Base-by-base conservation (phyloP, 2,329 filamentous ascomycete species). In the Cryphonectria parasitica region DNA sequence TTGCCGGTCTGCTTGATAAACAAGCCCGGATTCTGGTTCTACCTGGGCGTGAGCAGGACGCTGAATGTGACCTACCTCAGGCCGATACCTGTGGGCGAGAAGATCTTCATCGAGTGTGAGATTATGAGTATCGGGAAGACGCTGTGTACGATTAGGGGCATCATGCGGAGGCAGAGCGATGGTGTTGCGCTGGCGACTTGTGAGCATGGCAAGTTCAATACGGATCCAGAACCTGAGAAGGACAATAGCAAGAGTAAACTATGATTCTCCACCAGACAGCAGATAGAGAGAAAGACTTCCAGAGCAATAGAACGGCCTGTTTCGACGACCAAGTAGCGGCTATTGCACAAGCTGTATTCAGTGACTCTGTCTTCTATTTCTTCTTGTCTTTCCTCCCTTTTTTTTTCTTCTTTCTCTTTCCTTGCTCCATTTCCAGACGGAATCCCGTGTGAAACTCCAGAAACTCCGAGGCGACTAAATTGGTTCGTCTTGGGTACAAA, bases 51-150 rank as follows among this genome's bases (percentile, higher is more conserved):
- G 36, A 89, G 84, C 76, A 85, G 91, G 70, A 90, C 88, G 36
- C 82, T 94, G 68, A 89, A 86, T 75, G 85, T 91, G 58, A 92
- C 89, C 0, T 94, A 92, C 78, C 79, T 93, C 71, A 84, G 89
- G 0, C 91, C 91, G 1, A 84, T 87, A 3, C 86, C 87, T 1
- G 76, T 78, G 17, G 89, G 87, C 13, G 80, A 79, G 0, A 82
- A 83, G 74, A 80, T 89, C 11, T 75, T 87, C 28, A 76, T 92
- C 60, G 83, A 88, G 73, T 86, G 85, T 74, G 87, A 90, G 75
- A 78, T 90, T 22, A 79, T 91, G 6, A 86, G 89, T 72, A 79
- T 85, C 25, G 90, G 90, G 1, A 84, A 82, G 77, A 83, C 83
- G 68, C 73, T 91, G 73, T 83, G 83, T 65, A 82, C 85, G 17